Conservation (phyloP, 2,329 filamentous ascomycete species). For the Aaosphaeria pasadenensis region DNA sequence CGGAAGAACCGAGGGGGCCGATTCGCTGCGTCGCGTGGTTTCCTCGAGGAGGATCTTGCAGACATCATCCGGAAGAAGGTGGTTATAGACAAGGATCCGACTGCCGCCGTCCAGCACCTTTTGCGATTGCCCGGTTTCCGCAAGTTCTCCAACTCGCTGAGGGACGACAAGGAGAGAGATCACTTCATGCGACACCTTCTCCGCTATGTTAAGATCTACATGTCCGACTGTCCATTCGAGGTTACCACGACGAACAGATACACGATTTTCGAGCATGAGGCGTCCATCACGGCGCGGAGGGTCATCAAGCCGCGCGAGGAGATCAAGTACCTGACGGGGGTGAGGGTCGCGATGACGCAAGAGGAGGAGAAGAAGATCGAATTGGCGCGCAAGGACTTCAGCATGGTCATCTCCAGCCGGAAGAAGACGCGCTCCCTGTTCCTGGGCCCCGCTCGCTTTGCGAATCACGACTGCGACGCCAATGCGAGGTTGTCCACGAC, state of each 20-base stretch:
- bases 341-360: constrained; percentile 86
- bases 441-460: constrained; percentile 90
- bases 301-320: constrained; percentile 78
- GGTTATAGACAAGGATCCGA: constrained; percentile 70
- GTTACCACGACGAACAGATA: constrained; percentile 93
- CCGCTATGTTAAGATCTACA: constrained; percentile 89
- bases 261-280: constrained; percentile 86
- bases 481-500: constrained; percentile 85
- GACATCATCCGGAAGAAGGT: constrained; percentile 62
- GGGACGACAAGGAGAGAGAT: constrained; percentile 74
- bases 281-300: constrained; percentile 76
- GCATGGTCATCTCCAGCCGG: constrained; percentile 89
- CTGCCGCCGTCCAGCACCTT: constrained; percentile 68
- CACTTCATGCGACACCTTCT: constrained; percentile 83
- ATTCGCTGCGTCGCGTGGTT: constrained; percentile 78
- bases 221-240: constrained; percentile 92
- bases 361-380: constrained; percentile 84
- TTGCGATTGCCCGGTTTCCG: constrained; percentile 70
- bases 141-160: constrained; percentile 66
- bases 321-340: constrained; percentile 87
- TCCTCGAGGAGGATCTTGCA: constrained; percentile 64
- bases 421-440: constrained; percentile 90
- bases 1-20: constrained; percentile 86
- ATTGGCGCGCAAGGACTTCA: constrained; percentile 85
- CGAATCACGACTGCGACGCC: constrained; percentile 93